Evolutionary conservation across 2,329 filamentous ascomycete species (phyloP).

Genomic region (Chrysosporium queenslandicum): DNA sequence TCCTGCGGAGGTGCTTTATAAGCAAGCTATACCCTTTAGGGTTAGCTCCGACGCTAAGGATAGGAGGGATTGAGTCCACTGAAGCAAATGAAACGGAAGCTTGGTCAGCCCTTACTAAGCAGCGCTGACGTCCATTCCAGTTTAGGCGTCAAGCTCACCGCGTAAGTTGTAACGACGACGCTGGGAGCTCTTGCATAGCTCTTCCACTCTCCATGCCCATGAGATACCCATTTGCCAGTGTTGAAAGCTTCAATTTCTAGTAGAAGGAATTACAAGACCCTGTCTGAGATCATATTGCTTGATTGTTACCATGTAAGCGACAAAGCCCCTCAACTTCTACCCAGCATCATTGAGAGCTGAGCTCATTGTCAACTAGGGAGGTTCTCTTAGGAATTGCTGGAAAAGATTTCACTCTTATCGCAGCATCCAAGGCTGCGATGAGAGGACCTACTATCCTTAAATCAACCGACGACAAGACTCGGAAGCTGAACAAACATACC

Average conservation of each 20-base stretch:
- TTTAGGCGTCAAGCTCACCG: constrained; percentile 10
- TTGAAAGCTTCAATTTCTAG: neutral
- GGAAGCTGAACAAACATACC: constrained; percentile 82
- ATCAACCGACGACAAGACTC: constrained; percentile 90
- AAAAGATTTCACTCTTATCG: constrained; percentile 98
- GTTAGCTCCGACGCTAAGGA: no score
- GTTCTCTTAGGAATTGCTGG: constrained; percentile 95
- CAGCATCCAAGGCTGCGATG: constrained; percentile 96
- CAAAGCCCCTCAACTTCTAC: neutral
- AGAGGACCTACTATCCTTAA: constrained; percentile 94
- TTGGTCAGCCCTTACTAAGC: neutral
- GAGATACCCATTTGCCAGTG: neutral
- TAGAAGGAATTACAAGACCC: neutral
- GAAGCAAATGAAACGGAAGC: no score
- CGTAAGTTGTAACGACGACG: constrained; percentile 6
- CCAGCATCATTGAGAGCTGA: constrained; percentile 11
- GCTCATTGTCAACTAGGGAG: constrained; percentile 56
- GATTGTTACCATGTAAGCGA: constrained; percentile 6
- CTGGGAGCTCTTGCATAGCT: constrained; percentile 1
- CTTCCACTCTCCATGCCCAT: neutral
- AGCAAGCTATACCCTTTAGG: no score
- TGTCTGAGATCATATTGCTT: neutral
- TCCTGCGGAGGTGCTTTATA: no score
- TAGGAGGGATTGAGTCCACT: no score
- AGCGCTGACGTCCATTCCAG: constrained; percentile 2